Percentiles rank a stretch among this genome's conserved stretches.
Evolutionary conservation across 345 rosid species (phyloP).

Genomic region (Eucalyptus tenuipes): DNA sequence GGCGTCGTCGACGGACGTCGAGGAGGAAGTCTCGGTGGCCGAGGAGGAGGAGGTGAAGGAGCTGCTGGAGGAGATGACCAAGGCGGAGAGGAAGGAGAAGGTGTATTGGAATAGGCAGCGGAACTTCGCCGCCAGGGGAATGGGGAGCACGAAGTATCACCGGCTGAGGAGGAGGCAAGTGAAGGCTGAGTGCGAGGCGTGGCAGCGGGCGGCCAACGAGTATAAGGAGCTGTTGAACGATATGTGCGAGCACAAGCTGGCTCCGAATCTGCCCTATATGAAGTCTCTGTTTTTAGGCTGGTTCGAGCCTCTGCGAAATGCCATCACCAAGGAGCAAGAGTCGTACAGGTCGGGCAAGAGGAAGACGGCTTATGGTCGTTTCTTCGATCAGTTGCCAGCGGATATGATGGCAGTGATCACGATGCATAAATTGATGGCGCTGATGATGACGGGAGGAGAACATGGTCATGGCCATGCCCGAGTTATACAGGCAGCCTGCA

Average conservation of each 20-base stretch:
- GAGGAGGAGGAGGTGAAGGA: slow-evolving; percentile 69
- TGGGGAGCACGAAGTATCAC: slow-evolving; percentile 23
- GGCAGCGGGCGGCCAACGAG: slow-evolving; percentile 84
- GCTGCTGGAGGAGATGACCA: slow-evolving; percentile 51
- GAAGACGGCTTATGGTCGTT: slow-evolving; percentile 32
- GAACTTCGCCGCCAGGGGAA: slow-evolving; percentile 13
- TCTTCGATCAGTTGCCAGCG: slow-evolving; percentile 67
- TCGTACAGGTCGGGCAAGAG: slow-evolving; percentile 38
- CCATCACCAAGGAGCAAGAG: slow-evolving; percentile 62
- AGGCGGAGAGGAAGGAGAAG: slow-evolving; percentile 30
- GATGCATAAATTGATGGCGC: slow-evolving; percentile 74
- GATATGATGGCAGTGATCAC: slow-evolving; percentile 91
- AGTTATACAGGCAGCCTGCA: slow-evolving; percentile 66
- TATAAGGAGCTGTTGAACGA: slow-evolving; percentile 70
- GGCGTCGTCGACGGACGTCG: slow-evolving; percentile 61
- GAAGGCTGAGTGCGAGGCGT: slow-evolving; percentile 86
- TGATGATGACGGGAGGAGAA: slow-evolving; percentile 74
- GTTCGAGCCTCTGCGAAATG: slow-evolving; percentile 86
- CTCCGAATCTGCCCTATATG: slow-evolving; percentile 88
- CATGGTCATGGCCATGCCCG: slow-evolving; percentile 37
- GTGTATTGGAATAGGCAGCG: background rate
- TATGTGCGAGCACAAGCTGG: slow-evolving; percentile 91
- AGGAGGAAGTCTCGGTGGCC: slow-evolving; percentile 45
- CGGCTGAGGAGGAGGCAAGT: slow-evolving; percentile 66
- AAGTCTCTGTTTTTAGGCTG: slow-evolving; percentile 91